Evolutionary conservation across 176 grass and related monocot species (phyloP), one percentile per base, ranked within the genome.

Genomic region (Calamus simplicifolius): DNA sequence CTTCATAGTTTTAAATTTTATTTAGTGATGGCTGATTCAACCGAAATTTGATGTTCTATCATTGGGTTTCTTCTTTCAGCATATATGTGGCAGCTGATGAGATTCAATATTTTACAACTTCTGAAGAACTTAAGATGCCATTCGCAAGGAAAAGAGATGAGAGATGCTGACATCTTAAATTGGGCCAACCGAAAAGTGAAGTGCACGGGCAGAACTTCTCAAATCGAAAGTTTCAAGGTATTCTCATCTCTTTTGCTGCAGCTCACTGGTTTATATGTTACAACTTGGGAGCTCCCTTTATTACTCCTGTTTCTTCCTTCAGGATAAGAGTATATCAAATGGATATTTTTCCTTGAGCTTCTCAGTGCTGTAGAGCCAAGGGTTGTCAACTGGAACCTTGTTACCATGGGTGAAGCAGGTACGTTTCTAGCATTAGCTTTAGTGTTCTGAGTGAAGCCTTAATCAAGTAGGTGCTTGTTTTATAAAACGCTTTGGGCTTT

Each of bases 71-170:
- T 57, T 48, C 49, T 70, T 63, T 3, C 66, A 98, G 93, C 93
- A 70, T 98, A 80, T 75, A 27, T 98, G 19, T 92, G 93, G 93
- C 93, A 88, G 79, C 72, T 98, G 56, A 98, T 98, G 93, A 91
- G 93, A 76, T 85, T 75, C 38, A 98, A 89, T 65, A 98, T 98
- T 73, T 73, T 98, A 57, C 87, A 98, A 17, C 70, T 98, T 28
- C 61, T 98, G 59, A 98, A 76, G 67, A 98, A 98, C 63, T 73
- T 98, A 81, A 92, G 93, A 75, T 82, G 31, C 59, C 87, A 98
- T 61, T 88, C 87, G 5, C 85, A 92, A 73, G 87, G 85, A 56
- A 98, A 89, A 77, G 87, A 82, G 73, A 98, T 98, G 28, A 71
- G 69, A 27, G 93, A 98, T 65, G 30, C 83, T 76, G 87, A 92